Percentiles rank a stretch among this genome's conserved stretches.
phyloP scores from a whole-genome alignment of 371 early-diverging fungal species.

The Syncephalastrum monosporum region DNA sequence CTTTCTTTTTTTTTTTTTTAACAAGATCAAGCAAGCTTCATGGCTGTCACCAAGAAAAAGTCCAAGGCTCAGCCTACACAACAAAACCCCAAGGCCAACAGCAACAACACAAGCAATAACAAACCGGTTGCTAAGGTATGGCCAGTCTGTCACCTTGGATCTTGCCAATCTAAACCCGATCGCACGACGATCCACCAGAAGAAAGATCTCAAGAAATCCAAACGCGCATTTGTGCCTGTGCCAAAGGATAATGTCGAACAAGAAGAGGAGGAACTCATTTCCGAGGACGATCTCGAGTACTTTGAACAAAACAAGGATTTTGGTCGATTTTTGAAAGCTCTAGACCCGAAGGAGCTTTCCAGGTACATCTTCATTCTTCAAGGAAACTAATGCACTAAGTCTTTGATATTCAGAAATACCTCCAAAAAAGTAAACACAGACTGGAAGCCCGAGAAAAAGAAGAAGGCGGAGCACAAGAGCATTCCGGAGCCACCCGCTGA shows the following conservation, averaged over 20 bases:
- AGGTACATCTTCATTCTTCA: conserved; percentile 20
- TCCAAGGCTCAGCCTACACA: too few species aligned
- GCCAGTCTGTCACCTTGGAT: too few species aligned
- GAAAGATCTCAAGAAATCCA: too few species aligned
- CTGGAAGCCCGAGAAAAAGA: conserved; percentile 16
- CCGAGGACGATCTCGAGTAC: conserved; percentile 68
- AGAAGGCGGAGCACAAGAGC: not conserved
- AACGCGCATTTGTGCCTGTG: conserved; percentile 4
- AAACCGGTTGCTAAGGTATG: too few species aligned
- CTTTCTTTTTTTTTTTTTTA: too few species aligned
- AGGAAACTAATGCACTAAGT: not conserved
- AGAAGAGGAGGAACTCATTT: conserved; percentile 51
- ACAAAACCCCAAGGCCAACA: too few species aligned
- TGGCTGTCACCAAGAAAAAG: too few species aligned
- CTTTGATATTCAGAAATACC: conserved; percentile 7
- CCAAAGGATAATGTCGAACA: conserved; percentile 10
- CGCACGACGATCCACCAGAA: too few species aligned
- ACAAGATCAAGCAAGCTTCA: too few species aligned
- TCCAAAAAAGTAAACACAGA: conserved; percentile 1
- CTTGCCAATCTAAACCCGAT: too few species aligned
- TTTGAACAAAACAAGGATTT: conserved; percentile 28
- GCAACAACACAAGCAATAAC: too few species aligned
- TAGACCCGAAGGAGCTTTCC: conserved; percentile 36
- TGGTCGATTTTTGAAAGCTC: conserved; percentile 23
- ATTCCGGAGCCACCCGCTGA: conserved; percentile 16